Evolutionary conservation across 140 eudicot genomes (phyloP).

Genomic region (Bidens hawaiensis): DNA sequence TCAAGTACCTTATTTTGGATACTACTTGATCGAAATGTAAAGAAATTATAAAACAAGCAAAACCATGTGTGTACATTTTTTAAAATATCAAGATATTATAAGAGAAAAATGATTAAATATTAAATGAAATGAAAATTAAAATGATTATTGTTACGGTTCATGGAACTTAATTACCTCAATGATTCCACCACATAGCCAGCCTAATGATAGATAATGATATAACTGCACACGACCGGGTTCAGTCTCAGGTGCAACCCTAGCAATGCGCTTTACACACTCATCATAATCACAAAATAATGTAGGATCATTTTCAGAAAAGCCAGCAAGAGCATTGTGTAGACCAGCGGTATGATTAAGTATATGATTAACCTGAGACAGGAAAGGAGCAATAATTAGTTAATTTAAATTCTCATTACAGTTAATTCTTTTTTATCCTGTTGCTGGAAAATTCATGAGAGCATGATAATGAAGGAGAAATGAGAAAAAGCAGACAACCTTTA

Average conservation of each 20-base stretch:
- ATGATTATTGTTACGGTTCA: too few relatives aligned
- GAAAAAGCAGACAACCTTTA: constrained; percentile 47
- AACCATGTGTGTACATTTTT: too few relatives aligned
- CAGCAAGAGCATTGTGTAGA: constrained; percentile 72
- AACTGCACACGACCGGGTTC: constrained; percentile 72
- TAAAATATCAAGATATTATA: too few relatives aligned
- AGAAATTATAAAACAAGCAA: too few relatives aligned
- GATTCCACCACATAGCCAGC: constrained; percentile 93
- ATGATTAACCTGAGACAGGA: constrained; percentile 61
- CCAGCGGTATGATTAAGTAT: constrained; percentile 94
- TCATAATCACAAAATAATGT: constrained; percentile 56
- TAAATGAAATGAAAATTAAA: too few relatives aligned
- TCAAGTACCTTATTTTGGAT: background rate
- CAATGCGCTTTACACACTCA: constrained; percentile 58
- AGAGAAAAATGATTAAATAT: too few relatives aligned
- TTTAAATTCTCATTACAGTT: background rate
- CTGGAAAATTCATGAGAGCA: too few relatives aligned
- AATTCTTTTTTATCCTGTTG: too few relatives aligned
- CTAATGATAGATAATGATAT: constrained; percentile 83
- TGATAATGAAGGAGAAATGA: too few relatives aligned
- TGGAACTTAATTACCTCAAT: constrained; percentile 52
- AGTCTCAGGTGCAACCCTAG: constrained; percentile 57
- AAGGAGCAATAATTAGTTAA: background rate
- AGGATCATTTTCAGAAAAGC: constrained; percentile 52
- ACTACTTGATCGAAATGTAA: too few relatives aligned